Percentiles rank a stretch among this genome's conserved stretches.
These are phyloP conservation scores for Brassica rapa DNA, from an alignment of 345 rosid genomes.

Conservation along the genomic window DNA sequence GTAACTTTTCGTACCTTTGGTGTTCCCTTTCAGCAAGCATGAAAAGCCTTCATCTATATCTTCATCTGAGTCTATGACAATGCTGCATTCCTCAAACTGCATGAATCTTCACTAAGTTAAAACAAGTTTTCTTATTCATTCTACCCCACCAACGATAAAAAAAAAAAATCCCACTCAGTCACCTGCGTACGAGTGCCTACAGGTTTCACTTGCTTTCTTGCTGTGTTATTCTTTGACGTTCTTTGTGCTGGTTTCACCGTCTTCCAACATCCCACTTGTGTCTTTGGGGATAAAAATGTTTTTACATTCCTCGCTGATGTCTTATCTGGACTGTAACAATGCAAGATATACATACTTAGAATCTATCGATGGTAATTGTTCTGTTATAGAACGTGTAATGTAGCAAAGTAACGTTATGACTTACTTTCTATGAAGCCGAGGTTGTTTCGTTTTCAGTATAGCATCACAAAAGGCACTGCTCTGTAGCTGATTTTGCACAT, in stretches of 20 bases:
- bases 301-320: constrained; percentile 35
- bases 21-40: constrained; percentile 62
- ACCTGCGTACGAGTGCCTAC: constrained; percentile 48
- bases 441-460: constrained; percentile 38
- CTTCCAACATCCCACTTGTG: constrained; percentile 64
- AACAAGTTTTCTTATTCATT: neutral
- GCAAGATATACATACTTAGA: constrained; percentile 14
- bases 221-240: constrained; percentile 26
- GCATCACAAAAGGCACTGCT: constrained; percentile 34
- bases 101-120: constrained; percentile 1
- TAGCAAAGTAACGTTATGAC: constrained; percentile 25
- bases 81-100: constrained; percentile 53
- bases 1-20: constrained; percentile 51
- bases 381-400: neutral
- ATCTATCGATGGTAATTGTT: neutral
- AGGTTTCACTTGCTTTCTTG: constrained; percentile 35
- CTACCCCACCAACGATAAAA: constrained; percentile 11
- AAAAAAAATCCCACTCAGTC: neutral
- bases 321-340: constrained; percentile 47
- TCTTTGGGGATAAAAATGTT: constrained; percentile 42
- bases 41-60: constrained; percentile 73
- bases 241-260: constrained; percentile 51
- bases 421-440: constrained; percentile 51
- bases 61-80: constrained; percentile 72
- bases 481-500: constrained; percentile 46